phyloP scores from a whole-genome alignment of 2,329 filamentous ascomycete species.

The Diaporthe capsici region DNA sequence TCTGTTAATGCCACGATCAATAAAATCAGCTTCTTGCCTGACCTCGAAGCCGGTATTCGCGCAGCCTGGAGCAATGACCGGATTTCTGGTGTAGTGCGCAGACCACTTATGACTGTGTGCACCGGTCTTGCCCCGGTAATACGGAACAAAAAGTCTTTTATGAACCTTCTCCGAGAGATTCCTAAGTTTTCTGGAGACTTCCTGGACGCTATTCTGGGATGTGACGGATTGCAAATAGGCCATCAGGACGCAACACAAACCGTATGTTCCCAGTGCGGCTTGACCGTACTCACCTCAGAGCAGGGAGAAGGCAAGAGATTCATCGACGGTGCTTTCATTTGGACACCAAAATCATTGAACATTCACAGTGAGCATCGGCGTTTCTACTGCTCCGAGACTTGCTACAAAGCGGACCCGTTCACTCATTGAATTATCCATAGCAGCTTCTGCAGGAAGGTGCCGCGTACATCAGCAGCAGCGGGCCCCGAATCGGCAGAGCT shows the following conservation, averaged over 20 bases:
- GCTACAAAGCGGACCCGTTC: neutral
- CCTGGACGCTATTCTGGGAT: neutral
- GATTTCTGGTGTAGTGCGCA: neutral
- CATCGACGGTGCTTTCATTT: neutral
- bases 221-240: neutral
- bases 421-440: neutral
- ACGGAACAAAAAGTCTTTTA: neutral
- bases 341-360: neutral
- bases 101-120: neutral
- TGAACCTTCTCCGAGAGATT: neutral
- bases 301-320: neutral
- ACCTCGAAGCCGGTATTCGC: conserved; percentile 7
- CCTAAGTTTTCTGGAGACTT: neutral
- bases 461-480: neutral
- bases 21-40: neutral
- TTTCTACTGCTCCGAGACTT: neutral
- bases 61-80: neutral
- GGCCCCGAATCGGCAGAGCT: no score
- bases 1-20: neutral
- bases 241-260: neutral
- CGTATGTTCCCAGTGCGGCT: neutral
- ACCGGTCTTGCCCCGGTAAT: neutral
- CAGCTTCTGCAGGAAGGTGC: neutral
- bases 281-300: neutral
- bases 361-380: neutral